A percentile compares a stretch with the other conserved stretches of the same genome.
These are phyloP conservation scores for Trypanosoma conorhini DNA, from an alignment of 208 protist species.

Conservation along the genomic window DNA sequence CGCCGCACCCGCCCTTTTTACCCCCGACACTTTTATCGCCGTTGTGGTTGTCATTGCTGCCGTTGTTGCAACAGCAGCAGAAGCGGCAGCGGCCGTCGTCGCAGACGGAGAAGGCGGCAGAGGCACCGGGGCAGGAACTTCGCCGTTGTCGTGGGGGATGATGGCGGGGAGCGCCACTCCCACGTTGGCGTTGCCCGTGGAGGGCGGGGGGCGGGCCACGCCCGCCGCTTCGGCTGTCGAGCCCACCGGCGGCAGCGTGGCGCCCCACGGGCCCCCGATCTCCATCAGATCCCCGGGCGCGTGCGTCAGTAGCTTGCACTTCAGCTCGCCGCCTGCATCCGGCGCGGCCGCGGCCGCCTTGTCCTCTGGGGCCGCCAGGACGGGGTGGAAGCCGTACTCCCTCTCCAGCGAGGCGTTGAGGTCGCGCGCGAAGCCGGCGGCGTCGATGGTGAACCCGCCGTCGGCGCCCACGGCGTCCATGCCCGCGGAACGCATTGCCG, in stretches of 20 bases:
- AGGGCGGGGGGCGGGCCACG: background rate
- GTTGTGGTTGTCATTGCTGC: background rate
- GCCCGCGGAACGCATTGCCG: background rate
- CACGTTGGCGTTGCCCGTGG: background rate
- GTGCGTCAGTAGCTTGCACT: constrained; percentile 35
- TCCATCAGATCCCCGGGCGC: constrained; percentile 33
- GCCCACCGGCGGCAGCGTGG: background rate
- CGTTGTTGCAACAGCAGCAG: background rate
- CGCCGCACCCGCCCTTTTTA: background rate
- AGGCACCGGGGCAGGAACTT: background rate
- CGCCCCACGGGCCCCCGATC: background rate
- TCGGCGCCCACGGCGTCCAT: background rate
- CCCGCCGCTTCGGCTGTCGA: background rate
- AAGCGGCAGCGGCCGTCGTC: background rate
- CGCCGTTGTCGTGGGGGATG: background rate
- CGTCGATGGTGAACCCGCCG: constrained; percentile 72
- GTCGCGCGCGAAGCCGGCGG: constrained; percentile 59
- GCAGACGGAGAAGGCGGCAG: background rate
- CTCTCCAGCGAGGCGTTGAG: constrained; percentile 72
- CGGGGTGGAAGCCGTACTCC: constrained; percentile 76
- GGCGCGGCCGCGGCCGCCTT: constrained; percentile 29
- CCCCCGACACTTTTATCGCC: background rate
- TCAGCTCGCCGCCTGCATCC: constrained; percentile 11
- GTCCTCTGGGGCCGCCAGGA: constrained; percentile 17
- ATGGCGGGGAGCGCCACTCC: background rate